phyloP scores from a whole-genome alignment of 306 rosid species.

The Psophocarpus tetragonolobus region DNA sequence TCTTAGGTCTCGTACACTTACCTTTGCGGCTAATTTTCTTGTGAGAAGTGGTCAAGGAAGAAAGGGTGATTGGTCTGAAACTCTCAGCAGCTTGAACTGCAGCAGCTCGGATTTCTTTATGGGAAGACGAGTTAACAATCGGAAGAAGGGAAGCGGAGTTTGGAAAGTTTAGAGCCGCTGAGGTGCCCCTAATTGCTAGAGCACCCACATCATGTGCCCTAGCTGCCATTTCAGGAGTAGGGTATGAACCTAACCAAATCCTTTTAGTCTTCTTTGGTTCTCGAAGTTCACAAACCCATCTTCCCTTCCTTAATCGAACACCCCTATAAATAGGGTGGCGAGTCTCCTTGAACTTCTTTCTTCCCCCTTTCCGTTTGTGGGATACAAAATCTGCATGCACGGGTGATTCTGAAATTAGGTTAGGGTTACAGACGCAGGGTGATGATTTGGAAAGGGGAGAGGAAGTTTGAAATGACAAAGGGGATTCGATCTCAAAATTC shows the following conservation, averaged over 20 bases:
- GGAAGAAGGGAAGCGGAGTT: constrained; percentile 23
- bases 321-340: background rate
- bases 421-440: background rate
- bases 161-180: constrained; percentile 33
- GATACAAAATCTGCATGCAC: background rate
- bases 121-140: background rate
- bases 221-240: constrained; percentile 43
- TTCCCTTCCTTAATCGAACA: background rate
- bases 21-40: background rate
- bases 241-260: constrained; percentile 41
- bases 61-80: background rate
- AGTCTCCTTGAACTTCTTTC: background rate
- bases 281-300: constrained; percentile 42
- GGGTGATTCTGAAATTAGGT: background rate
- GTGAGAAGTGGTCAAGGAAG: background rate
- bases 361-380: constrained; percentile 22
- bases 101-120: constrained; percentile 7
- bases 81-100: constrained; percentile 4
- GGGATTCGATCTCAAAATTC: background rate
- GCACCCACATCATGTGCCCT: constrained; percentile 44
- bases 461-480: background rate
- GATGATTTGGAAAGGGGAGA: background rate
- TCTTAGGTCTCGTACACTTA: background rate
- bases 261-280: constrained; percentile 30
- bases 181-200: constrained; percentile 31